Conservation (phyloP, 108 stramenopile species). For the Skeletonema menzelii region DNA sequence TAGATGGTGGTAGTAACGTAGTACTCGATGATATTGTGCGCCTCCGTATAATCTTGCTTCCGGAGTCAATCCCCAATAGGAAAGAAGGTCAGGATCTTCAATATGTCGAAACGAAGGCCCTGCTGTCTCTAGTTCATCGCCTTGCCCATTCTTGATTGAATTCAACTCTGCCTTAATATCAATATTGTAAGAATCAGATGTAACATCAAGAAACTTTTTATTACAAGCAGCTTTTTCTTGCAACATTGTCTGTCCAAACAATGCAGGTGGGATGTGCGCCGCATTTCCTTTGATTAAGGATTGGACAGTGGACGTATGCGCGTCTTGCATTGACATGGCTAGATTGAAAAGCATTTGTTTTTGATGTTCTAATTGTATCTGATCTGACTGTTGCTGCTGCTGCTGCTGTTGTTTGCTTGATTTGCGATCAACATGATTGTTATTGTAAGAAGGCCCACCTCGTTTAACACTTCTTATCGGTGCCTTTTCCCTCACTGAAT, state of each 20-base stretch:
- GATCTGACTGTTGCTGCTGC: not conserved
- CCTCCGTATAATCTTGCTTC: constrained; percentile 32
- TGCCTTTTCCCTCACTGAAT: not conserved
- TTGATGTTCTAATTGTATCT: not conserved
- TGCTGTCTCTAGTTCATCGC: not conserved
- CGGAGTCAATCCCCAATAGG: constrained; percentile 24
- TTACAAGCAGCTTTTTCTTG: constrained; percentile 29
- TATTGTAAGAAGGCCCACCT: not conserved
- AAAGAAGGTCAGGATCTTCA: constrained; percentile 18
- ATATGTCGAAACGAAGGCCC: constrained; percentile 19
- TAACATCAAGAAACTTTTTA: not conserved
- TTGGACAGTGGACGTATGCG: constrained; percentile 17
- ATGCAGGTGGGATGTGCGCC: constrained; percentile 22
- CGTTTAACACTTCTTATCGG: not conserved
- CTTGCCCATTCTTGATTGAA: not conserved
- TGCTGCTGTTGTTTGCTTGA: not conserved
- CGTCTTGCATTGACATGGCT: constrained; percentile 18
- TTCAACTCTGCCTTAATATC: not conserved
- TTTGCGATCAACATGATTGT: not conserved
- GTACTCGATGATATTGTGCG: constrained; percentile 32
- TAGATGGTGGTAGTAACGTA: constrained; percentile 18
- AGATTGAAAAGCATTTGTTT: constrained; percentile 15
- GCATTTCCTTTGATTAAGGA: constrained; percentile 21
- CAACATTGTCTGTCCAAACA: constrained; percentile 31
- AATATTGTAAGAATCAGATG: not conserved